These are phyloP conservation scores for Spathaspora girioi DNA, from an alignment of 805 yeast genomes.

Conservation along the genomic window DNA sequence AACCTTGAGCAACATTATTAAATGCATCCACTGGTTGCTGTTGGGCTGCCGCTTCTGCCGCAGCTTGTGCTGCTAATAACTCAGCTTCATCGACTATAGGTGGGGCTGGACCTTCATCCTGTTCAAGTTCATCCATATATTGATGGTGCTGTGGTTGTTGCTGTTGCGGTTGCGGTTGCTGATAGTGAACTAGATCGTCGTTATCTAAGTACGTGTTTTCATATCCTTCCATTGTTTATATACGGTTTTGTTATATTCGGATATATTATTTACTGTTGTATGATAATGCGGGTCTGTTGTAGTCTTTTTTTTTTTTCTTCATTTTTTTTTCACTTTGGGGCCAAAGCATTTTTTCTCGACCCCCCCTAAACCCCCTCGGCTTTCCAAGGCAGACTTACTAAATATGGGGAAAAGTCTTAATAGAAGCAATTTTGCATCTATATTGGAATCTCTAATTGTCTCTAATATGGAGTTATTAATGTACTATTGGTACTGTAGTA, in stretches of 20 bases:
- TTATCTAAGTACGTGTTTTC: conserved; percentile 5
- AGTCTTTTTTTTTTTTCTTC: neutral
- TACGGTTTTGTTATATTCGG: neutral
- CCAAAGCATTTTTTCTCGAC: neutral
- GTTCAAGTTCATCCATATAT: conserved; percentile 1
- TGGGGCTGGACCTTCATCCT: neutral
- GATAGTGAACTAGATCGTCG: conserved; percentile 5
- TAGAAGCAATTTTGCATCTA: too few relatives aligned
- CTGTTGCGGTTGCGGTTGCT: conserved; percentile 3
- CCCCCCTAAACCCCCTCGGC: neutral
- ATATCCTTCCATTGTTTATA: conserved; percentile 2
- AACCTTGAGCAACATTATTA: conserved; percentile 89
- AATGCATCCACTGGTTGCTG: conserved; percentile 61
- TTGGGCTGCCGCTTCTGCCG: conserved; percentile 45
- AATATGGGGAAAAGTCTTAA: neutral
- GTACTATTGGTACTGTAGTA: too few relatives aligned
- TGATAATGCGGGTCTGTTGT: neutral
- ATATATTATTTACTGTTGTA: neutral
- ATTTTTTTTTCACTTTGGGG: neutral
- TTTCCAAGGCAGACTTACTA: neutral
- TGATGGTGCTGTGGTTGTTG: conserved; percentile 1
- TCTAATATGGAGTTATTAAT: too few relatives aligned
- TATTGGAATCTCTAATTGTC: too few relatives aligned
- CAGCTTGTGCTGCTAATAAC: conserved; percentile 42
- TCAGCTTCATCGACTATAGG: conserved; percentile 38